Percentiles rank a stretch among this genome's conserved stretches.
These are phyloP conservation scores for Tulasnella sp. DNA, from an alignment of 768 basidiomycete species.

Conservation along the genomic window DNA sequence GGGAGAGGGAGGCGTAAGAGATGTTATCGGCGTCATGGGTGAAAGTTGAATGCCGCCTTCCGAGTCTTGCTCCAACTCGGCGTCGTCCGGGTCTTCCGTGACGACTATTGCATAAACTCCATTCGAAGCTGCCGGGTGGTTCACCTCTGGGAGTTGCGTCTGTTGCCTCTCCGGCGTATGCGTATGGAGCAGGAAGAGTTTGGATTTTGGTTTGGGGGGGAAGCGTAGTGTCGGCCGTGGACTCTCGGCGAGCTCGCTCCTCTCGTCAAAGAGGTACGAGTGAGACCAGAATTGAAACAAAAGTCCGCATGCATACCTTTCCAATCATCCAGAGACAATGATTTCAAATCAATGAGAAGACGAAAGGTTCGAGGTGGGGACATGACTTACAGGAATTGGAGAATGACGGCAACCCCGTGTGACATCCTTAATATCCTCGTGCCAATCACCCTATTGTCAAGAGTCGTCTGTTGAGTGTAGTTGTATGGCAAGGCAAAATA, in stretches of 20 bases:
- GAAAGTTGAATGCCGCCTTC: too few species aligned
- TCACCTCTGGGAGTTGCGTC: too few species aligned
- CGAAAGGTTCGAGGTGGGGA: too few species aligned
- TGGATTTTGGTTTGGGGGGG: background rate
- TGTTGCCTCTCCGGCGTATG: too few species aligned
- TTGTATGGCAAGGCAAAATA: slow-evolving; percentile 41
- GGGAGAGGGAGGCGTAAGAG: too few species aligned
- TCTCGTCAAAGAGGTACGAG: slow-evolving; percentile 49
- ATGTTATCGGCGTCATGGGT: too few species aligned
- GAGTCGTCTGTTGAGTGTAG: slow-evolving; percentile 19
- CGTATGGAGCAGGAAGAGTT: too few species aligned
- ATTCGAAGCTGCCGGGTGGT: too few species aligned
- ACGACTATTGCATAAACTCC: too few species aligned
- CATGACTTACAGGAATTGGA: slow-evolving; percentile 43
- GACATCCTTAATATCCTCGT: slow-evolving; percentile 56
- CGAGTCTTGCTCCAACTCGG: too few species aligned
- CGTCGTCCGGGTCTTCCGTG: too few species aligned
- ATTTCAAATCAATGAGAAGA: too few species aligned
- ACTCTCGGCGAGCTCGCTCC: slow-evolving; percentile 1
- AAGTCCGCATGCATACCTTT: slow-evolving; percentile 65
- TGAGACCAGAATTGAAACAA: slow-evolving; percentile 73
- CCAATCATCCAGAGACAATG: background rate
- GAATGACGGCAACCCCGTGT: slow-evolving; percentile 68
- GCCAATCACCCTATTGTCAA: slow-evolving; percentile 30
- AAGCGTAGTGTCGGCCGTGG: slow-evolving; percentile 24